These are phyloP conservation scores for Lycium ferocissimum DNA, from an alignment of 257 asterid species.

Conservation along the genomic window DNA sequence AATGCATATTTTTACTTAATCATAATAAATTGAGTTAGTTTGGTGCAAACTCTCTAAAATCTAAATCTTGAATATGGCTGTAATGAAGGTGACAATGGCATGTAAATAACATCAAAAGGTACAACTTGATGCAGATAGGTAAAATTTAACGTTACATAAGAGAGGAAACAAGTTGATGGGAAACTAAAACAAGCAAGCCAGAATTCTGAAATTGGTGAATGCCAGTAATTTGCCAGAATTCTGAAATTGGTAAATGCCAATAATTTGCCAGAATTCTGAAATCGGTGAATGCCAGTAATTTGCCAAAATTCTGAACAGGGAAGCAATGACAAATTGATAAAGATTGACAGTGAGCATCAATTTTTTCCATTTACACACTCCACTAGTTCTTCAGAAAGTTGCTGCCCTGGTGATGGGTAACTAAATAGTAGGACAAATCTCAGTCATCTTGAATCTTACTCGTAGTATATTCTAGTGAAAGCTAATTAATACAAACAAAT, in stretches of 20 bases:
- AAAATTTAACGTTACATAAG: background rate
- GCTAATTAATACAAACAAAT: background rate
- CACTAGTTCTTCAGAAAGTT: background rate
- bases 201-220: slow-evolving; percentile 1
- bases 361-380: slow-evolving; percentile 20
- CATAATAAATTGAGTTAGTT: background rate
- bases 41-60: background rate
- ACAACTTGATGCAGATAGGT: background rate
- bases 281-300: background rate
- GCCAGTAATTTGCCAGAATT: background rate
- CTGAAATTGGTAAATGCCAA: background rate
- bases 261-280: background rate
- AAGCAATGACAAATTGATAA: slow-evolving; percentile 19
- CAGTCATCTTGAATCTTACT: background rate
- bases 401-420: background rate
- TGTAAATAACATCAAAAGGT: slow-evolving; percentile 26
- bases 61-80: background rate
- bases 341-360: background rate
- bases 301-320: slow-evolving; percentile 5
- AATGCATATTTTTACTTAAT: background rate
- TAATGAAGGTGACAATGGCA: background rate
- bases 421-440: background rate
- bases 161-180: slow-evolving; percentile 10
- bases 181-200: slow-evolving; percentile 18
- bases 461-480: background rate